Evolutionary conservation across 148 eudicot genomes (phyloP).

Genomic region (Spergularia marina): DNA sequence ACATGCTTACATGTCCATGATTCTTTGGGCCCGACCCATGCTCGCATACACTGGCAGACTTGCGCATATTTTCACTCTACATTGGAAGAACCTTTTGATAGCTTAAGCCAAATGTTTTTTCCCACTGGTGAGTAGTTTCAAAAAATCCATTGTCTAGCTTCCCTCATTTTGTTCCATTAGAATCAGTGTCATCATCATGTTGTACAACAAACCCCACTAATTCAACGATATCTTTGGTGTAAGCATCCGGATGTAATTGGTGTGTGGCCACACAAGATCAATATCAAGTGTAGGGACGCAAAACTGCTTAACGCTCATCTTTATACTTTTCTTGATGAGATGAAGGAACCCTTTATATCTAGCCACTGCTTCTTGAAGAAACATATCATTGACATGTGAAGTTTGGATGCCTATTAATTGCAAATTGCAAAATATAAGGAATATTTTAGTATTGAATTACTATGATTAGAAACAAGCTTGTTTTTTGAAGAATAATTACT

Average conservation of each 20-base stretch:
- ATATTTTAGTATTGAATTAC: background rate
- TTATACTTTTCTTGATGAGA: conserved; percentile 65
- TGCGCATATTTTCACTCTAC: too few relatives aligned
- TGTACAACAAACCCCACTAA: conserved; percentile 71
- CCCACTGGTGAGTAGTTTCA: conserved; percentile 68
- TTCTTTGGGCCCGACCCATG: too few relatives aligned
- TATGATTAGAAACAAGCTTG: background rate
- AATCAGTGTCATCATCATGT: conserved; percentile 94
- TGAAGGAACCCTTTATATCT: conserved; percentile 91
- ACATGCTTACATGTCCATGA: too few relatives aligned
- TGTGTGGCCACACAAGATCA: conserved; percentile 96
- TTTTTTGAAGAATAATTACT: too few relatives aligned
- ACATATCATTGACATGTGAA: conserved; percentile 57
- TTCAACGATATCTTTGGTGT: conserved; percentile 53
- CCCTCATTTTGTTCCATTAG: conserved; percentile 81
- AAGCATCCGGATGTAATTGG: conserved; percentile 64
- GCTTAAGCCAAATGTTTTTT: conserved; percentile 66
- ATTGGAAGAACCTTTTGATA: conserved; percentile 95
- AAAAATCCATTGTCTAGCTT: conserved; percentile 78
- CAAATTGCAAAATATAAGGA: background rate
- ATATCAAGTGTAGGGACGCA: conserved; percentile 89
- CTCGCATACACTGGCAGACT: too few relatives aligned
- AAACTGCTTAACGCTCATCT: conserved; percentile 46
- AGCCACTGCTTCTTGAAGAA: conserved; percentile 75
- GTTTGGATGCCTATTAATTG: conserved; percentile 53